Evolutionary conservation across 208 protist species (phyloP).

Genomic region (Acanthamoeba divionensis): DNA sequence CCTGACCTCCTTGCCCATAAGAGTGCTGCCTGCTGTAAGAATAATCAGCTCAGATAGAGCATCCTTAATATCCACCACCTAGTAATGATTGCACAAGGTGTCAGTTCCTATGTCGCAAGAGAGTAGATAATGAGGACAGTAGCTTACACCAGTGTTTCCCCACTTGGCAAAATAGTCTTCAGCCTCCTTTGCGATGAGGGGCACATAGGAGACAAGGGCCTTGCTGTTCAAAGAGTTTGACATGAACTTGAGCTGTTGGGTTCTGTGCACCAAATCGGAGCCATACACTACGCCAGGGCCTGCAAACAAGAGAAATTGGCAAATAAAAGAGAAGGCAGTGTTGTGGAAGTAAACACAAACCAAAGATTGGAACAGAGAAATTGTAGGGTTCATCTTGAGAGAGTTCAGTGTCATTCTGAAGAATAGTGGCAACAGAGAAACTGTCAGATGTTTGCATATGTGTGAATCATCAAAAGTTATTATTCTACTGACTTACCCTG

Average conservation of each 20-base stretch:
- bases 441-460: background rate
- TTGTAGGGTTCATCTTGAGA: conserved; percentile 53
- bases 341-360: background rate
- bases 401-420: conserved; percentile 16
- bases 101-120: background rate
- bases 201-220: conserved; percentile 56
- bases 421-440: background rate
- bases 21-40: conserved; percentile 88
- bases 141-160: conserved; percentile 39
- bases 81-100: background rate
- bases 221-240: conserved; percentile 12
- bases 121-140: background rate
- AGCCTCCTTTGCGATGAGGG: conserved; percentile 59
- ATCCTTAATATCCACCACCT: conserved; percentile 81
- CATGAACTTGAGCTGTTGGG: conserved; percentile 32
- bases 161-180: conserved; percentile 59
- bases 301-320: background rate
- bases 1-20: conserved; percentile 89
- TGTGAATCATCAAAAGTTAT: background rate
- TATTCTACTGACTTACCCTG: background rate
- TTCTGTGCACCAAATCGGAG: conserved; percentile 23
- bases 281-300: conserved; percentile 39
- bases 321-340: background rate
- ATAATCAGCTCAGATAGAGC: conserved; percentile 90
- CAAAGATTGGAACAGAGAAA: conserved; percentile 60